phyloP scores from a whole-genome alignment of 1,284 basidiomycete species.

The Cystobasidiaceae sp. region DNA sequence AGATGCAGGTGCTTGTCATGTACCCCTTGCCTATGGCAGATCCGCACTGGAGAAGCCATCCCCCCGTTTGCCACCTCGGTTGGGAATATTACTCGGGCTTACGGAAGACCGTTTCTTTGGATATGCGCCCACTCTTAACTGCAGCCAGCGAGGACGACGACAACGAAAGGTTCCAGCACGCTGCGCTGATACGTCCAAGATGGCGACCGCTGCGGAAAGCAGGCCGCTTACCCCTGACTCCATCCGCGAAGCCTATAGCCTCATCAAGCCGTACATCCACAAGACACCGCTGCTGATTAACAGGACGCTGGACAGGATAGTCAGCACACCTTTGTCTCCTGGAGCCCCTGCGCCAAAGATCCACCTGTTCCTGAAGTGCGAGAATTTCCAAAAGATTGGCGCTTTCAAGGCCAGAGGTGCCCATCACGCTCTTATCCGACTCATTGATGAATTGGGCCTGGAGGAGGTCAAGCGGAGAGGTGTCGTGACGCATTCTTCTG shows the following conservation, averaged over 20 bases:
- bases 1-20: no score
- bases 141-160: no score
- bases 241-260: conserved; percentile 9
- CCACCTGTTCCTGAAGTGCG: conserved; percentile 28
- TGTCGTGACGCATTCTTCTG: conserved; percentile 25
- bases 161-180: background rate
- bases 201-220: background rate
- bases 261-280: conserved; percentile 27
- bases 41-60: no score
- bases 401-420: conserved; percentile 29
- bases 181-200: background rate
- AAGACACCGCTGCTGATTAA: conserved; percentile 30
- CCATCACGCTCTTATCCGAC: conserved; percentile 8
- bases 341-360: background rate
- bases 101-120: no score
- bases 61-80: no score
- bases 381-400: conserved; percentile 28
- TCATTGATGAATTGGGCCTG: conserved; percentile 9
- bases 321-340: background rate
- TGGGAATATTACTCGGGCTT: no score
- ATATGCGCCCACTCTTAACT: no score
- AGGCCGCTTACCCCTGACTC: conserved; percentile 29
- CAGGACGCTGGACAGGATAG: conserved; percentile 7
- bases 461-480: conserved; percentile 2
- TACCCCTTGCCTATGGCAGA: no score